Conservation (phyloP, 2,329 filamentous ascomycete genomes). For the Fusarium guadeloupense region DNA sequence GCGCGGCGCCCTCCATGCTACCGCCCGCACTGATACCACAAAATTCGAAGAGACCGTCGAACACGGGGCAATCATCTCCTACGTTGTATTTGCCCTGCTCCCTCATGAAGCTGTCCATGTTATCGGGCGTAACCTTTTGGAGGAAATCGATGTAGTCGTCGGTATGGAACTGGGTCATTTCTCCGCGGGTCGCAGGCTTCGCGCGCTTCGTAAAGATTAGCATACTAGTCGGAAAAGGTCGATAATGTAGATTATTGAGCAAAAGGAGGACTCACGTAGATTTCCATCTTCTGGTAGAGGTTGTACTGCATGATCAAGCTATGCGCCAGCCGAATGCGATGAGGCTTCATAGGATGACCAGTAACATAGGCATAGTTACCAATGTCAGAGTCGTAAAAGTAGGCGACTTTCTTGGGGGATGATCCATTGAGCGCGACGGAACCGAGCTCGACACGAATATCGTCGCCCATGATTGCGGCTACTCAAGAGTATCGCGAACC, state of each 20-base stretch:
- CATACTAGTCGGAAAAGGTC: not conserved
- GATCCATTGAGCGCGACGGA: conserved; percentile 58
- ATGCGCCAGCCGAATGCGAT: conserved; percentile 93
- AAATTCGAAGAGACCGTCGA: conserved; percentile 97
- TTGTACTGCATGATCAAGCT: conserved; percentile 96
- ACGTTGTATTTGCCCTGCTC: conserved; percentile 96
- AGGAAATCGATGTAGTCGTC: conserved; percentile 96
- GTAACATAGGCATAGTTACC: conserved; percentile 98
- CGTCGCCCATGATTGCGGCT: conserved; percentile 50
- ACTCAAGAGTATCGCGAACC: conserved; percentile 28
- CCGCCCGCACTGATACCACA: conserved; percentile 94
- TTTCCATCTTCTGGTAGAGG: conserved; percentile 95
- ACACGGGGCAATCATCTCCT: conserved; percentile 95
- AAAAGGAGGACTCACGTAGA: conserved; percentile 73
- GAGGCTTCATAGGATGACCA: conserved; percentile 98
- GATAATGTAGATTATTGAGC: not conserved
- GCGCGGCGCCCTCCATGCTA: conserved; percentile 90
- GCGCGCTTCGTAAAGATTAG: conserved; percentile 68
- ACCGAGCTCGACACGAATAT: conserved; percentile 53
- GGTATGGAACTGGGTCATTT: conserved; percentile 94
- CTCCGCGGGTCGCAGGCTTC: conserved; percentile 86
- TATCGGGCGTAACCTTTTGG: conserved; percentile 94
- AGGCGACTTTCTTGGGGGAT: conserved; percentile 83
- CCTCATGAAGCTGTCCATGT: conserved; percentile 92
- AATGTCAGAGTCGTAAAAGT: conserved; percentile 98